A percentile compares a stretch with the other conserved stretches of the same genome.
Conservation (phyloP, 768 basidiomycete species). For the Boletus vinaceobasis region DNA sequence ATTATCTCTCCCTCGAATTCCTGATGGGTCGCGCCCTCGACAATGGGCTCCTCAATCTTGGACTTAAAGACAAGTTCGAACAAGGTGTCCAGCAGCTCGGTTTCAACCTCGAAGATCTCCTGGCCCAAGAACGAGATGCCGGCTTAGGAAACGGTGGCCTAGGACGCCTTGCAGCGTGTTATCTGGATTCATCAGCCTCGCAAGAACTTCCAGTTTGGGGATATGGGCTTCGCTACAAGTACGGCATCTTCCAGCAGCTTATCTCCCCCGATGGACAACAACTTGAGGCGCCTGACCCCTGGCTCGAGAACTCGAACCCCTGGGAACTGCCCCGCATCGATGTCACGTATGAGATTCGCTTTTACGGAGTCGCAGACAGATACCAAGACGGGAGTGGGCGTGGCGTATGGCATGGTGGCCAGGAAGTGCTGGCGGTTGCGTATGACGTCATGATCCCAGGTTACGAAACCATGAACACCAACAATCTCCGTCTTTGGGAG, state of each 20-base stretch:
- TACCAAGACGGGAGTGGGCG: constrained; percentile 55
- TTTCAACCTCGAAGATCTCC: constrained; percentile 83
- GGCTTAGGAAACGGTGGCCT: constrained; percentile 94
- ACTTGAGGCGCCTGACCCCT: constrained; percentile 89
- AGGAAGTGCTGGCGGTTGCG: constrained; percentile 90
- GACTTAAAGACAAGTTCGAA: constrained; percentile 71
- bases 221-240: constrained; percentile 89
- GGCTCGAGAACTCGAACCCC: constrained; percentile 84
- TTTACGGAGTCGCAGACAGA: constrained; percentile 82
- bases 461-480: constrained; percentile 78
- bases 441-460: constrained; percentile 94
- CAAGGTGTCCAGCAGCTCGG: constrained; percentile 74
- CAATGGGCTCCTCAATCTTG: constrained; percentile 84
- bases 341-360: constrained; percentile 80
- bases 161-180: constrained; percentile 95
- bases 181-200: constrained; percentile 88
- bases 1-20: constrained; percentile 96
- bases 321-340: constrained; percentile 88
- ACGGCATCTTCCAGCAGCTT: constrained; percentile 94
- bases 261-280: constrained; percentile 83
- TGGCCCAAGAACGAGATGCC: constrained; percentile 90
- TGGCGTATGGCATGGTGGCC: constrained; percentile 81
- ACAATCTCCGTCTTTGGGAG: constrained; percentile 87
- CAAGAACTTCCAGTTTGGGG: constrained; percentile 94
- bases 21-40: constrained; percentile 80